Conservation (phyloP, 805 yeast genomes). For the Naumovozyma baii region DNA sequence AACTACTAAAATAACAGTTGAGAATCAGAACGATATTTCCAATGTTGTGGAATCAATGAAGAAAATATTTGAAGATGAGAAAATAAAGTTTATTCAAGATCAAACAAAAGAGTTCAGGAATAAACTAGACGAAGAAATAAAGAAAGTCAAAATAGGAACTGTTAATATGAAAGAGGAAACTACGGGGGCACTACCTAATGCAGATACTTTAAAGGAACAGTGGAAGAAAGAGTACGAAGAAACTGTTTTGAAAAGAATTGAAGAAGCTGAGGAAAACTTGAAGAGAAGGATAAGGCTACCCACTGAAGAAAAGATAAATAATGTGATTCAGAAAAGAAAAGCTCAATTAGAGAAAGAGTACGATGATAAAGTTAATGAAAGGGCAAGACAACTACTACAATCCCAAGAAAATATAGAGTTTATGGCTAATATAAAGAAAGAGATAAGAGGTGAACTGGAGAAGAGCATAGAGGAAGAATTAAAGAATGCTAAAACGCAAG, state of each 20-base stretch:
- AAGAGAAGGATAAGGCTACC: constrained; percentile 37
- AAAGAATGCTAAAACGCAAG: constrained; percentile 6
- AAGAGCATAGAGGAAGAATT: constrained; percentile 7
- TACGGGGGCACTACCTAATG: constrained; percentile 1
- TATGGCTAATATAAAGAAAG: constrained; percentile 5
- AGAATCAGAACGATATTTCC: constrained; percentile 21
- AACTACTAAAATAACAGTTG: constrained; percentile 13
- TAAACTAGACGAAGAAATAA: constrained; percentile 15
- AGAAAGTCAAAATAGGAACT: constrained; percentile 9
- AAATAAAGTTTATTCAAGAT: constrained; percentile 13
- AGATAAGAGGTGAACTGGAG: constrained; percentile 9
- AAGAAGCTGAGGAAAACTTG: constrained; percentile 35
- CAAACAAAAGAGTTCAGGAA: constrained; percentile 17
- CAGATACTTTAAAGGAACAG: constrained; percentile 17
- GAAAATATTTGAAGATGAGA: constrained; percentile 23
- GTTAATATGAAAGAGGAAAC: not conserved
- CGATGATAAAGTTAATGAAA: constrained; percentile 6
- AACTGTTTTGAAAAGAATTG: constrained; percentile 20
- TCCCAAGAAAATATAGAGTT: constrained; percentile 5
- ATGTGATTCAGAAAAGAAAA: constrained; percentile 35
- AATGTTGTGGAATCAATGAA: constrained; percentile 23
- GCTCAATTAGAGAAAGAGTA: constrained; percentile 10
- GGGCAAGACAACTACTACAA: constrained; percentile 4
- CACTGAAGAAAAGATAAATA: constrained; percentile 43
- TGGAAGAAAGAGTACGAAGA: constrained; percentile 32